Evolutionary conservation across 768 basidiomycete species (phyloP), one percentile per base, ranked within the genome.

Genomic region (Lactarius hengduanensis): DNA sequence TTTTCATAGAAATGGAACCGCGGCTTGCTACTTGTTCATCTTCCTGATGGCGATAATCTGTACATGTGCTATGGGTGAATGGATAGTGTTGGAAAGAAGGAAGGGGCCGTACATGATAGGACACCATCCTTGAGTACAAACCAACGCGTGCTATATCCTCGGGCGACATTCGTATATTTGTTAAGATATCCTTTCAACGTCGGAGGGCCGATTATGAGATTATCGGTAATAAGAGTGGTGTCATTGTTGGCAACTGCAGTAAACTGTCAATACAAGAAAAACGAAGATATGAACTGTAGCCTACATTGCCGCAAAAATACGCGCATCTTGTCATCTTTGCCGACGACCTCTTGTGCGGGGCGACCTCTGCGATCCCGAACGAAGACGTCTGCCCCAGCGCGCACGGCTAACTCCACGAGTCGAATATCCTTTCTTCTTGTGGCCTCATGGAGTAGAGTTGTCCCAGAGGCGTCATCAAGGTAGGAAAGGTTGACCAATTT

Each of bases 151-250:
- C 86, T 88, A 74, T 94, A 96, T 0, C 96, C 95, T 71, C 86
- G 88, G 0, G 93, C 92, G 45, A 97, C 91, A 71, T 97, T 98
- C 1, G 90, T 88, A 73, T 95, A 97, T 75, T 98, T 98, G 76
- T 91, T 93, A 22, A 94, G 78, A 73, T 93, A 93, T 0, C 92
- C 93, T 68, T 84, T 87, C 63, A 92, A 76, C 3, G 80, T 75
- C 0, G 89, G 87, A 1, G 89, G 85, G 57, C 87, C 85, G 1
- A 80, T 78, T 2, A 73, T 59, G 0, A 79, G 70, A 1, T 81
- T 77, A 9, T 77, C 73, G 4, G 82, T 80, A 11, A 94, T 83
- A 1, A 94, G 79, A 0, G 87, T 85, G 45, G 85, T 86, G 71
- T 95, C 91, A 47, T 89, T 89, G 73, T 94, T 95, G 20, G 86